Conservation (phyloP, 441 rosid species). For the Metrosideros polymorpha region DNA sequence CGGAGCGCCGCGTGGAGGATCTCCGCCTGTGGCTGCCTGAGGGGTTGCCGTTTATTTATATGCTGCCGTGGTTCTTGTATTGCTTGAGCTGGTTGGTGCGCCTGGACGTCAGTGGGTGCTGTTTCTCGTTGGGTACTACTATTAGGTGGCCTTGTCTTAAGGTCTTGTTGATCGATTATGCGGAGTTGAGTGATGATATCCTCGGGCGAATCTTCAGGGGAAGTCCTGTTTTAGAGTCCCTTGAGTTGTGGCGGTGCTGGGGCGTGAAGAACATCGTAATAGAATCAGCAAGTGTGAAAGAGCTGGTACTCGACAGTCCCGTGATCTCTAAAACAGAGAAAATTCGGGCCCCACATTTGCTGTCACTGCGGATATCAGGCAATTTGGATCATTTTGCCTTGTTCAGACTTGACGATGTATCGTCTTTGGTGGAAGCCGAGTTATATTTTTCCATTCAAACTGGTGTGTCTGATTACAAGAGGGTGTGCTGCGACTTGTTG, state of each 20-base stretch:
- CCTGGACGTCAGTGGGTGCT: background rate
- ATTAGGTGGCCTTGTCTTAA: background rate
- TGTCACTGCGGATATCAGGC: too few species aligned
- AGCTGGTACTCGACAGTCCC: background rate
- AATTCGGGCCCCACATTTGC: too few species aligned
- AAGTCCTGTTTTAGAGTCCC: background rate
- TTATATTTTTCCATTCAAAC: background rate
- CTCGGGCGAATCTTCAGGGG: background rate
- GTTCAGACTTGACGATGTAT: background rate
- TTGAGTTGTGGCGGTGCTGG: background rate
- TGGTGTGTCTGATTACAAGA: accelerated
- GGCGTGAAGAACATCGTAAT: background rate
- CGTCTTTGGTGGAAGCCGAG: background rate
- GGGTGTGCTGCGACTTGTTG: background rate
- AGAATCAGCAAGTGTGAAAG: background rate
- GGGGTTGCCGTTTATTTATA: too few species aligned
- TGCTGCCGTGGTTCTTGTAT: background rate
- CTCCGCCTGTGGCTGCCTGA: too few species aligned
- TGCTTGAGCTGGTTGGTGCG: background rate
- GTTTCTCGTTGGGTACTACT: background rate
- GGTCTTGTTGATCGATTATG: background rate
- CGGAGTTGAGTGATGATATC: background rate
- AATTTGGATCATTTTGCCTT: background rate
- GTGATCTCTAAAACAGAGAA: background rate
- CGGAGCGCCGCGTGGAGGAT: too few species aligned